phyloP scores from a whole-genome alignment of 192 early-diverging fungal genomes.

The Spizellomyces sp. region DNA sequence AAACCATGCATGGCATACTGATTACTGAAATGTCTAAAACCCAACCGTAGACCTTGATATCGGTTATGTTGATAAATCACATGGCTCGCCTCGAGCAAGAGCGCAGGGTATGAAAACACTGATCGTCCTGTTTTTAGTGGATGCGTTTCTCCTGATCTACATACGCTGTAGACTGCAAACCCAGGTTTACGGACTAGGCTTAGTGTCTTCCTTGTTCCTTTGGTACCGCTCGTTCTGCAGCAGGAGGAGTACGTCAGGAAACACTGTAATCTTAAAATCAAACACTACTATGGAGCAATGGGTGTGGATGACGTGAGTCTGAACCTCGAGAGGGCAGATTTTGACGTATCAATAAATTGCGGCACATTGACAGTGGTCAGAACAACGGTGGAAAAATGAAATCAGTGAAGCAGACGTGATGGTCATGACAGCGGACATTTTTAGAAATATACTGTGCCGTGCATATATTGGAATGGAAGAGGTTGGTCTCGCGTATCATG shows the following conservation, averaged over 20 bases:
- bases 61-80: slow-evolving; percentile 23
- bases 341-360: not conserved
- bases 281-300: slow-evolving; percentile 70
- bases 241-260: slow-evolving; percentile 76
- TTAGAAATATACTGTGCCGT: slow-evolving; percentile 73
- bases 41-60: slow-evolving; percentile 8
- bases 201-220: slow-evolving; percentile 77
- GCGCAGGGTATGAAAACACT: no score
- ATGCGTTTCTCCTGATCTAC: no score
- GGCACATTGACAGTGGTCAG: slow-evolving; percentile 13
- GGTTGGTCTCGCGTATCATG: slow-evolving; percentile 32
- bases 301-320: slow-evolving; percentile 52
- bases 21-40: not conserved
- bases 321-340: not conserved
- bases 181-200: not conserved
- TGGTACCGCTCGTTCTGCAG: slow-evolving; percentile 85
- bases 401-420: slow-evolving; percentile 69
- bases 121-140: no score
- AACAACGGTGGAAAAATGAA: slow-evolving; percentile 1
- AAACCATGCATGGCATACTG: not conserved
- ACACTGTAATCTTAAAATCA: slow-evolving; percentile 66
- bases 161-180: no score
- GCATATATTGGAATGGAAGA: slow-evolving; percentile 64
- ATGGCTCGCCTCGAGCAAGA: not conserved
- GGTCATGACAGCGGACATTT: slow-evolving; percentile 88